These are phyloP conservation scores for Rhodotorula paludigena DNA, from an alignment of 768 basidiomycete species.

Conservation along the genomic window DNA sequence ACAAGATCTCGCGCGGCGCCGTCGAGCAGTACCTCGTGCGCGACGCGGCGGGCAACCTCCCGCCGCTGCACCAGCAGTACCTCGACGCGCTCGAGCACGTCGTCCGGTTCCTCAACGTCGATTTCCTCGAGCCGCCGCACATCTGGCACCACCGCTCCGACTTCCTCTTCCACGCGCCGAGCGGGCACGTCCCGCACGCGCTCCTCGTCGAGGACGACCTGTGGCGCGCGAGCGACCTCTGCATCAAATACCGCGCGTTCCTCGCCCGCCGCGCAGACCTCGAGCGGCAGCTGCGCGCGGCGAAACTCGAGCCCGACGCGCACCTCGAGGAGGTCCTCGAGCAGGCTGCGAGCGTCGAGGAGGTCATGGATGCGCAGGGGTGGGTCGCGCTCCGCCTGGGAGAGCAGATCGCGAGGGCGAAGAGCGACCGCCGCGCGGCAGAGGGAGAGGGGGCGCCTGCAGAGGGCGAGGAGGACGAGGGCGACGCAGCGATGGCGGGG, in stretches of 20 bases:
- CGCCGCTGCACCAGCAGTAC: slow-evolving; percentile 51
- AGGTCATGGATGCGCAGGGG: slow-evolving; percentile 82
- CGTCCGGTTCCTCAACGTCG: slow-evolving; percentile 74
- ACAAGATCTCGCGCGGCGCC: slow-evolving; percentile 59
- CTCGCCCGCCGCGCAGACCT: slow-evolving; percentile 66
- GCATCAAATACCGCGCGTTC: slow-evolving; percentile 82
- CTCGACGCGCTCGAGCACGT: slow-evolving; percentile 71
- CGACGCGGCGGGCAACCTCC: slow-evolving; percentile 55
- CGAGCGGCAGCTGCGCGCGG: too few relatives aligned
- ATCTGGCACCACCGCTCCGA: slow-evolving; percentile 91
- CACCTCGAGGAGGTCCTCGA: slow-evolving; percentile 36
- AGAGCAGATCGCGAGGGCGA: slow-evolving; percentile 53
- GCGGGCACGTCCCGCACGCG: slow-evolving; percentile 41
- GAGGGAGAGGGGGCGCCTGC: slow-evolving; percentile 56
- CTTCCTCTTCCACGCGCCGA: slow-evolving; percentile 67
- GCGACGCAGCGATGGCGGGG: slow-evolving; percentile 55
- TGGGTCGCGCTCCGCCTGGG: slow-evolving; percentile 85
- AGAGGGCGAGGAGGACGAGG: slow-evolving; percentile 53
- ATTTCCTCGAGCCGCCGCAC: slow-evolving; percentile 89
- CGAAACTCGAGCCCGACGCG: too few relatives aligned
- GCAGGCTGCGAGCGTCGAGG: slow-evolving; percentile 69
- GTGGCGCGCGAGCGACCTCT: slow-evolving; percentile 85
- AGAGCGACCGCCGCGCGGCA: neutral
- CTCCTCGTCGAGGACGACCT: slow-evolving; percentile 73
- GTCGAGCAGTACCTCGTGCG: slow-evolving; percentile 58